Evolutionary conservation across 2,329 filamentous ascomycete species (phyloP).

Genomic region (Aureobasidium leucospermi): DNA sequence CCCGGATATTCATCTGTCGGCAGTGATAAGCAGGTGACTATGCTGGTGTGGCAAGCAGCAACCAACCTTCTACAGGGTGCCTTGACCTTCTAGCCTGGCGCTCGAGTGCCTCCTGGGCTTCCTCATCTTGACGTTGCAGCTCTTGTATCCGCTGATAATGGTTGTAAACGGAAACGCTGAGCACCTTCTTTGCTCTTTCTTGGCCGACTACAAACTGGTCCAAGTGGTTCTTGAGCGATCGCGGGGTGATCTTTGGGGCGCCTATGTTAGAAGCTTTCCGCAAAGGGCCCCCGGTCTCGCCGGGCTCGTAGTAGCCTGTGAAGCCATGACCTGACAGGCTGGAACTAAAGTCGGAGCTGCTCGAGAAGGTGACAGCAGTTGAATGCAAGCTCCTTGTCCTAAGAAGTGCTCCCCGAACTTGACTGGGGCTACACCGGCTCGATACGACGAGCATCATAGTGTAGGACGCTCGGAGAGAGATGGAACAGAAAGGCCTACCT

Average conservation of each 20-base stretch:
- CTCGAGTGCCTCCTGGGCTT: slow-evolving; percentile 65
- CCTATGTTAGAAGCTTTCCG: slow-evolving; percentile 51
- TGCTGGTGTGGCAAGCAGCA: slow-evolving; percentile 31
- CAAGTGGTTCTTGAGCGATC: slow-evolving; percentile 73
- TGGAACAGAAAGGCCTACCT: slow-evolving; percentile 27
- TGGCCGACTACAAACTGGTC: slow-evolving; percentile 97
- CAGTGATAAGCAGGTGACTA: slow-evolving; percentile 22
- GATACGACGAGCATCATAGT: slow-evolving; percentile 17
- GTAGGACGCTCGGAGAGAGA: slow-evolving; percentile 29
- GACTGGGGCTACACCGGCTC: slow-evolving; percentile 29
- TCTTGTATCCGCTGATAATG: slow-evolving; percentile 86
- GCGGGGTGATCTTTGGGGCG: slow-evolving; percentile 53
- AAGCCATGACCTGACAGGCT: slow-evolving; percentile 58
- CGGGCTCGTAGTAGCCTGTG: slow-evolving; percentile 56
- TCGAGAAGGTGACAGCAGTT: slow-evolving; percentile 39
- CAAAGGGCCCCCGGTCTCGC: slow-evolving; percentile 57
- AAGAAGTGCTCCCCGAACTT: slow-evolving; percentile 35
- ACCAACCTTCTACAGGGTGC: slow-evolving; percentile 69
- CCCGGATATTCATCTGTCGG: slow-evolving; percentile 51
- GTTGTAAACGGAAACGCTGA: slow-evolving; percentile 91
- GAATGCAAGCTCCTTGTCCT: slow-evolving; percentile 22
- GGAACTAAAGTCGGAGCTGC: slow-evolving; percentile 34
- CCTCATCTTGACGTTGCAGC: slow-evolving; percentile 66
- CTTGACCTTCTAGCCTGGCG: slow-evolving; percentile 62
- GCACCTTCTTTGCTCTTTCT: slow-evolving; percentile 85